These are phyloP conservation scores for Ustilago trichophora DNA, from an alignment of 1,284 basidiomycete genomes.

Conservation along the genomic window DNA sequence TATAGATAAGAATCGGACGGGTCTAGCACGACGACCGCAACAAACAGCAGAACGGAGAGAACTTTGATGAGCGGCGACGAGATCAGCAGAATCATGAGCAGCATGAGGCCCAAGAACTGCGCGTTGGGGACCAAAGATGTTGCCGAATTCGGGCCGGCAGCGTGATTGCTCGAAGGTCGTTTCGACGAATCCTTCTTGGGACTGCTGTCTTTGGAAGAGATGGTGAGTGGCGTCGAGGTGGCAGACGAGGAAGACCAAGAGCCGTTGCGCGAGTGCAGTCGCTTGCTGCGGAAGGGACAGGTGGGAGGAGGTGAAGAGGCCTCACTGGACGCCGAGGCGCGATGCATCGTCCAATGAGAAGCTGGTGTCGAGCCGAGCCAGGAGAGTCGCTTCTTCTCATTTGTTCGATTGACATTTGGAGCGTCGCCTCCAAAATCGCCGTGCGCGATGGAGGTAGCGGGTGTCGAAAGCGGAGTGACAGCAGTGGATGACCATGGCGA, in stretches of 20 bases:
- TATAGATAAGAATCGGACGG: background rate
- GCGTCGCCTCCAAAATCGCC: background rate
- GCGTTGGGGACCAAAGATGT: slow-evolving; percentile 22
- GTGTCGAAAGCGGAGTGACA: slow-evolving; percentile 13
- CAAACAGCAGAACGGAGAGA: slow-evolving; percentile 37
- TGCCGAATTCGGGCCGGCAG: background rate
- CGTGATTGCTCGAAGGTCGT: background rate
- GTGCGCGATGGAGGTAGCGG: slow-evolving; percentile 13
- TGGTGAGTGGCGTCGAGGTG: background rate
- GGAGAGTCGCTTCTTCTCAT: slow-evolving; percentile 20
- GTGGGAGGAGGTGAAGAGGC: slow-evolving; percentile 6
- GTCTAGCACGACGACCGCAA: slow-evolving; percentile 17
- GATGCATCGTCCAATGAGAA: slow-evolving; percentile 10
- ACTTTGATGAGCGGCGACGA: slow-evolving; percentile 44
- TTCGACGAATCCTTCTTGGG: too few relatives aligned
- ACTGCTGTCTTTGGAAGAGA: too few relatives aligned
- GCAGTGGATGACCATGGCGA: slow-evolving; percentile 20
- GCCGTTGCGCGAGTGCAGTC: background rate
- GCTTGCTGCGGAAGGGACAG: background rate
- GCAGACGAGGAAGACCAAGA: slow-evolving; percentile 12
- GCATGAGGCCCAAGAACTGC: slow-evolving; percentile 31
- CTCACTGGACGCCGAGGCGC: background rate
- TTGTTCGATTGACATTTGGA: background rate
- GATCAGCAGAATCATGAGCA: slow-evolving; percentile 40
- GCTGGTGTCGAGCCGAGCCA: slow-evolving; percentile 25